These are phyloP conservation scores for Candida patagonica DNA, from an alignment of 805 yeast species.

Conservation along the genomic window DNA sequence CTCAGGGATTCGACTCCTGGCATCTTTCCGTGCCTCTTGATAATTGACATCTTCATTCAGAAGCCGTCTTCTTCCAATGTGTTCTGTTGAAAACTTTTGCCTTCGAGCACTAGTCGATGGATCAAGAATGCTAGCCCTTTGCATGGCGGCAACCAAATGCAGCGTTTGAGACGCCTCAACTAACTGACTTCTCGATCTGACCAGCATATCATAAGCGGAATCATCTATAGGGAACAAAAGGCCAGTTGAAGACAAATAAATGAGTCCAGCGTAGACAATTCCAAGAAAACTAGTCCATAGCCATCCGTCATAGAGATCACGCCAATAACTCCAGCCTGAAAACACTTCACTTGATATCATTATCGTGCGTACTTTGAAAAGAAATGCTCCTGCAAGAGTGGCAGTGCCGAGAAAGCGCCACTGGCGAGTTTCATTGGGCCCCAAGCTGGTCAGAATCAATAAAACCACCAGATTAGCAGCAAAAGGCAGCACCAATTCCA, in stretches of 20 bases:
- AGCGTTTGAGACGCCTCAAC: too few species aligned
- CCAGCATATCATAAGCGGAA: too few species aligned
- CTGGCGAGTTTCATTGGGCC: constrained; percentile 6
- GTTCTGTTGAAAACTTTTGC: too few species aligned
- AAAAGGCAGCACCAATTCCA: constrained; percentile 13
- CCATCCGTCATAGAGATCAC: constrained; percentile 5
- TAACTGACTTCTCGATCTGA: too few species aligned
- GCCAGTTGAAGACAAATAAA: too few species aligned
- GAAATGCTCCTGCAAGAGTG: constrained; percentile 1
- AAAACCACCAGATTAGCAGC: constrained; percentile 11
- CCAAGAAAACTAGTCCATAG: constrained; percentile 4
- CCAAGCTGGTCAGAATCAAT: constrained; percentile 11
- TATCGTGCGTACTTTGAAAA: too few species aligned
- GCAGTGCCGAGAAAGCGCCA: constrained; percentile 6
- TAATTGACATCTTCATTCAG: neutral
- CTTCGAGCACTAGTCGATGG: too few species aligned
- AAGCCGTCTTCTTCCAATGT: too few species aligned
- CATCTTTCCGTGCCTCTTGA: neutral
- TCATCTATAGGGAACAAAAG: too few species aligned
- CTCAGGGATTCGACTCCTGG: neutral
- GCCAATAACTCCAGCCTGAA: constrained; percentile 4
- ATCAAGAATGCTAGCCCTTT: too few species aligned
- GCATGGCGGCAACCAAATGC: too few species aligned
- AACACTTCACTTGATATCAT: neutral
- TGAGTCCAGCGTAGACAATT: too few species aligned